Conservation (phyloP, 1,139 yeast genomes). For the Nakaseomyces glabratus region DNA sequence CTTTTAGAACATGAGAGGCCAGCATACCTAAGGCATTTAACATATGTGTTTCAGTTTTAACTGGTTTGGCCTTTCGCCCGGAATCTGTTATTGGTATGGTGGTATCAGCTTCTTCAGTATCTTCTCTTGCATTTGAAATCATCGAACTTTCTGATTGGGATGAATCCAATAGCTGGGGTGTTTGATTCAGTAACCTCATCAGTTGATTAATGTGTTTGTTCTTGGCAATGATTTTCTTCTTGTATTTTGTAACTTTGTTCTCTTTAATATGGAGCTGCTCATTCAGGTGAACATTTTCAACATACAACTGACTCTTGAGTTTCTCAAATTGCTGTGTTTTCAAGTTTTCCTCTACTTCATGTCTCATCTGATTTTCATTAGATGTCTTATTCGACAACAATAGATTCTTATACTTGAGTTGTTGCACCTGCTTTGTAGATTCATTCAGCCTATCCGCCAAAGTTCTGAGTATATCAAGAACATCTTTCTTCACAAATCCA, state of each 20-base stretch:
- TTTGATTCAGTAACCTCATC: slow-evolving; percentile 21
- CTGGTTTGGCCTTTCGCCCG: slow-evolving; percentile 1
- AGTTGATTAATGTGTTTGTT: slow-evolving; percentile 35
- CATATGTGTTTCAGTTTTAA: slow-evolving; percentile 28
- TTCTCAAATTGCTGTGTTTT: slow-evolving; percentile 43
- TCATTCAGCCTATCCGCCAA: neutral
- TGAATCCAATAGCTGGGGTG: slow-evolving; percentile 13
- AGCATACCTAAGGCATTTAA: slow-evolving; percentile 39
- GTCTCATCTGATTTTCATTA: slow-evolving; percentile 34
- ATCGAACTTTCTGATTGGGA: slow-evolving; percentile 11
- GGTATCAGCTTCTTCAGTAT: slow-evolving; percentile 10
- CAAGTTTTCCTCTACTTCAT: slow-evolving; percentile 40
- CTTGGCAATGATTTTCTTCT: slow-evolving; percentile 35
- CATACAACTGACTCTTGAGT: slow-evolving; percentile 31
- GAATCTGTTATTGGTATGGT: slow-evolving; percentile 8
- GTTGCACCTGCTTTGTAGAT: slow-evolving; percentile 17
- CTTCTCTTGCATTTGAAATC: slow-evolving; percentile 9
- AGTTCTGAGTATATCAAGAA: neutral
- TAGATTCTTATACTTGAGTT: slow-evolving; percentile 34
- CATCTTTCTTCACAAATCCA: neutral
- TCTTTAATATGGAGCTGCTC: slow-evolving; percentile 35
- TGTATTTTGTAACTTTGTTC: slow-evolving; percentile 37
- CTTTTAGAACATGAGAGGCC: slow-evolving; percentile 40
- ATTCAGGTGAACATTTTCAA: slow-evolving; percentile 32
- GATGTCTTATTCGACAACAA: slow-evolving; percentile 29